These are phyloP conservation scores for Candida boleticola DNA, from an alignment of 805 yeast species.

Conservation along the genomic window DNA sequence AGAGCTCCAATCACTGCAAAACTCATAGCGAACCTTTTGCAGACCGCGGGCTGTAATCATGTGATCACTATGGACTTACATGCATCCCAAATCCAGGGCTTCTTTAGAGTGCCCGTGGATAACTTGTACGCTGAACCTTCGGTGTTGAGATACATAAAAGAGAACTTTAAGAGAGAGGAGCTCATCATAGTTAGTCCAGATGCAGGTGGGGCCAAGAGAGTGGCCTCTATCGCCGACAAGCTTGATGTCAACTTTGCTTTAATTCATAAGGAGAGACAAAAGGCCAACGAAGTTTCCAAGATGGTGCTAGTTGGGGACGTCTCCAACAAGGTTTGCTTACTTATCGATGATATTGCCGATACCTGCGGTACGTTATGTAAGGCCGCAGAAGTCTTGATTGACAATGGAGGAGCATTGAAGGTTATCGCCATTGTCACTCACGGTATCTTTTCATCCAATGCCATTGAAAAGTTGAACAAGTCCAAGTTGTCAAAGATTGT, in stretches of 20 bases:
- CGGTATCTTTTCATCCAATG: conserved; percentile 87
- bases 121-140: conserved; percentile 94
- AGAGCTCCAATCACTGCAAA: conserved; percentile 97
- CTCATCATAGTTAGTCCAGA: conserved; percentile 92
- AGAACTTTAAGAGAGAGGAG: conserved; percentile 51
- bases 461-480: conserved; percentile 66
- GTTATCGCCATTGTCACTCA: conserved; percentile 96
- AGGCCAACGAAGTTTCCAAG: conserved; percentile 90
- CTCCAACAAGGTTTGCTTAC: conserved; percentile 71
- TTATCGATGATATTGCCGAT: conserved; percentile 98
- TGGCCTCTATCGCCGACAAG: conserved; percentile 89
- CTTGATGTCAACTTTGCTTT: conserved; percentile 91
- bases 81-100: conserved; percentile 97
- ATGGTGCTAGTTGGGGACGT: conserved; percentile 98
- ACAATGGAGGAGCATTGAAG: conserved; percentile 76
- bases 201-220: conserved; percentile 99
- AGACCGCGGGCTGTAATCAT: conserved; percentile 93
- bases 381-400: conserved; percentile 84
- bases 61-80: conserved; percentile 96
- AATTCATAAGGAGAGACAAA: conserved; percentile 93
- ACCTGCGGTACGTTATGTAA: conserved; percentile 96
- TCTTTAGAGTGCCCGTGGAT: conserved; percentile 92
- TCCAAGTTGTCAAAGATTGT: conserved; percentile 71
- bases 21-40: conserved; percentile 83
- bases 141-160: conserved; percentile 76